Conservation (phyloP, 257 asterid genomes). For the Cinchona pubescens region DNA sequence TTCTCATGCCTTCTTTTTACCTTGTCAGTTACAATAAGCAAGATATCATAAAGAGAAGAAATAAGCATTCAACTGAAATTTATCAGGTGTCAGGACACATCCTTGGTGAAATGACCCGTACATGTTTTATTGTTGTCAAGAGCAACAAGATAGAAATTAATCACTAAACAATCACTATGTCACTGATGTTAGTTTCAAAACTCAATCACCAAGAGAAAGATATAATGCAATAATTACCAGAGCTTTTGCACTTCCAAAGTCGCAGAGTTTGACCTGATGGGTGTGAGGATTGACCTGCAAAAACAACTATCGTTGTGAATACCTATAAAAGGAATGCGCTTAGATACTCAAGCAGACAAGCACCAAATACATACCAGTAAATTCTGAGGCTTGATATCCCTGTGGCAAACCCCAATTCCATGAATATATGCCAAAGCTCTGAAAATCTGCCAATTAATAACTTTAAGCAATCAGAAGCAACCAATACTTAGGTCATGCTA, state of each 20-base stretch:
- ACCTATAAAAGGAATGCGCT: not conserved
- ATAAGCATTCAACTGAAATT: not conserved
- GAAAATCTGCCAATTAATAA: slow-evolving; percentile 51
- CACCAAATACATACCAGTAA: slow-evolving; percentile 53
- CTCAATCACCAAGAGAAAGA: not conserved
- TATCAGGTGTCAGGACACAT: too few species aligned
- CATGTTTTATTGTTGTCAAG: not conserved
- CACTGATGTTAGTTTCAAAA: not conserved
- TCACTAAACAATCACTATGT: not conserved
- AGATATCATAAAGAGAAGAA: not conserved
- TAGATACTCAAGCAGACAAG: slow-evolving; percentile 6
- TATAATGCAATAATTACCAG: slow-evolving; percentile 42
- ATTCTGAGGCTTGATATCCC: slow-evolving; percentile 89
- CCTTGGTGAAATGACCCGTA: not conserved
- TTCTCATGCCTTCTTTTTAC: not conserved
- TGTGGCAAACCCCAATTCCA: slow-evolving; percentile 80
- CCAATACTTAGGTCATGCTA: not conserved
- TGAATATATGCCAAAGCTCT: slow-evolving; percentile 81
- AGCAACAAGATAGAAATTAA: not conserved
- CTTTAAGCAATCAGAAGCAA: slow-evolving; percentile 4
- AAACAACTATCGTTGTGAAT: slow-evolving; percentile 18
- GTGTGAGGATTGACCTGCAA: slow-evolving; percentile 87
- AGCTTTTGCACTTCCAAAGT: slow-evolving; percentile 89
- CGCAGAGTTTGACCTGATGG: slow-evolving; percentile 83
- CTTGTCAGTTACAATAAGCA: too few species aligned